A percentile compares a stretch with the other conserved stretches of the same genome.
Evolutionary conservation across 306 rosid species (phyloP).

Genomic region (Parietaria judaica): DNA sequence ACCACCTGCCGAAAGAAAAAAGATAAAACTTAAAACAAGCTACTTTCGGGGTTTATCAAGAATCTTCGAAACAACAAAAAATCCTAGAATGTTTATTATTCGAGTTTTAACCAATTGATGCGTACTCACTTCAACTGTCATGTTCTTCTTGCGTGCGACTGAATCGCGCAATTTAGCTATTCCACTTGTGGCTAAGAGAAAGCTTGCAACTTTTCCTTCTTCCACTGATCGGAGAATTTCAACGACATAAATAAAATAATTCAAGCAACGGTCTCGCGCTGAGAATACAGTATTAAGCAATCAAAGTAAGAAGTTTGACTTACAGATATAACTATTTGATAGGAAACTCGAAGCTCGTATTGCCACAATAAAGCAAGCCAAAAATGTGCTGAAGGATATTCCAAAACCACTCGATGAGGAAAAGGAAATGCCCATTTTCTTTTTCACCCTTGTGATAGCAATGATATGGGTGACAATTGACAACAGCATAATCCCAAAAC

Average conservation of each 20-base stretch:
- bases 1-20: conserved; percentile 46
- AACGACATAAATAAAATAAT: background rate
- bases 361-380: conserved; percentile 53
- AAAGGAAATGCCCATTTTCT: conserved; percentile 33
- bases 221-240: conserved; percentile 60
- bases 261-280: too few relatives aligned
- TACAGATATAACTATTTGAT: conserved; percentile 86
- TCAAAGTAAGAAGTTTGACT: conserved; percentile 32
- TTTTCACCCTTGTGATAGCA: conserved; percentile 46
- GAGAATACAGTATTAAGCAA: conserved; percentile 7
- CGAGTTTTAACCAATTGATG: too few relatives aligned
- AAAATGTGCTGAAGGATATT: conserved; percentile 33
- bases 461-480: conserved; percentile 56
- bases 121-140: conserved; percentile 50
- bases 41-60: conserved; percentile 2
- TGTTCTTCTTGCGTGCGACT: conserved; percentile 44
- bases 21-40: conserved; percentile 14
- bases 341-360: conserved; percentile 82
- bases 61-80: conserved; percentile 12
- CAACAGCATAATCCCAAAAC: conserved; percentile 63
- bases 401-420: conserved; percentile 37
- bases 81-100: too few relatives aligned
- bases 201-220: conserved; percentile 91
- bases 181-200: conserved; percentile 88
- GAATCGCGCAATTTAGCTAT: conserved; percentile 57